Evolutionary conservation across 2,329 filamentous ascomycete genomes (phyloP), one percentile per base, ranked within the genome.

Genomic region (Sarocladium oryzae): DNA sequence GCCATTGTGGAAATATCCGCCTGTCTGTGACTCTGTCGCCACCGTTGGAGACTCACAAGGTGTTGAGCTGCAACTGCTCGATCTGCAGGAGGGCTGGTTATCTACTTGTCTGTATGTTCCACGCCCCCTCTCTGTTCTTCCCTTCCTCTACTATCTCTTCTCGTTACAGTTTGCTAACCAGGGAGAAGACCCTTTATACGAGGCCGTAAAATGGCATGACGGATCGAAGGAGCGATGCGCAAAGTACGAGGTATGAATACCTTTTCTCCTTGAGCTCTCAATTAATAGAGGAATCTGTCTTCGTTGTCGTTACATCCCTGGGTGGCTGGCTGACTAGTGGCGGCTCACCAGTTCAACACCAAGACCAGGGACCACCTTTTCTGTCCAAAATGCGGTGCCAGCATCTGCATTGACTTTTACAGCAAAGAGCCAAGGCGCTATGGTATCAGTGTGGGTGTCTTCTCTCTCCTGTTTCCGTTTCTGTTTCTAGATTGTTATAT

Each of bases 41-140:
- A 21, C 70, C 74, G 23, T 65, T 79, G 24, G 65, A 70, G 3
- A 63, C 73, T 55, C 66, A 73, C 55, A 62, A 67, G 53, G 68
- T 77, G 3, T 43, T 73, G n/a, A 59, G 69, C 18, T 81, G 78
- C 67, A 77, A 73, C 58, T 81, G 78, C 61, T 79, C 76, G 32
- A 73, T 74, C 52, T 80, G 77, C 58, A 60, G 64, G 1, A 68
- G 73, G n/a, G 69, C 72, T 32, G 77, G 77, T 0, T 78, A 78
- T 53, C 64, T 79, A 21, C 65, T 79, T 24, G 66, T 78, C 38
- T 77, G 71, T 73, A 59, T 53, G 66, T 63, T 2, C 4, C 21
- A 15, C 7, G 24, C 23, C 30, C 35, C 20, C 20, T n/a, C n/a
- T n/a, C n/a, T n/a, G n/a, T n/a, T n/a, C n/a, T n/a, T n/a, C n/a